Evolutionary conservation across 2,329 filamentous ascomycete species (phyloP), one percentile per base, ranked within the genome.

Genomic region (Botrytis medusae): DNA sequence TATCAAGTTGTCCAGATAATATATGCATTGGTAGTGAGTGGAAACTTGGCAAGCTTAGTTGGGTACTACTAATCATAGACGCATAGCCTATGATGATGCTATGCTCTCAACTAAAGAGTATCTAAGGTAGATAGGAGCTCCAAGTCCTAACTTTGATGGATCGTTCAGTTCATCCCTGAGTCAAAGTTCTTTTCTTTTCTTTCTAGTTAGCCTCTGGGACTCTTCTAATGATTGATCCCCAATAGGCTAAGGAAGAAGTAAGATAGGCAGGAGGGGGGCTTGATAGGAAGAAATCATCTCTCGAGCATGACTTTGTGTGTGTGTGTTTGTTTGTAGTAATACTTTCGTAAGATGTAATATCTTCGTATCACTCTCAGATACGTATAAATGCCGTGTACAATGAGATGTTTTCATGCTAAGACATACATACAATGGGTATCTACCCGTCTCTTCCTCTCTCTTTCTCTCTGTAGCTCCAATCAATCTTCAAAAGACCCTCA

Each of bases 101-200:
- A 20, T 42, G n/a, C 34, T 42, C 40, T 40, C 37, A 14, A 20
- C 37, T 42, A n/a, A 63, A 42, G 37, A 42, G 37, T 29, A 42
- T 44, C 60, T 12, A 18, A 42, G 16, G 60, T 63, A 37, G 32
- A 9, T 34, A 8, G 59, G 8, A 57, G 51, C n/a, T 37, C 32
- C 8, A 14, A 61, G 51, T 57, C 22, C 22, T 61, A 25, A 61
- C 14, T n/a, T 40, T 61, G 59, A 61, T 40, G 59, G 37, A 61
- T 37, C 59, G 34, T 61, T 40, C 59, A 37, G 59, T 42, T 63
- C 60, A 63, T 63, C 60, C 60, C 60, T 29, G 60, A 63, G 60
- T 63, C 60, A 63, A 63, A 63, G 60, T 42, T n/a, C 60, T 42
- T 63, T 62, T 40, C 60, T 63, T 62, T 18, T 42, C 59, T 37